phyloP scores from a whole-genome alignment of 2,329 filamentous ascomycete species.

The Trichophyton benhamiae region DNA sequence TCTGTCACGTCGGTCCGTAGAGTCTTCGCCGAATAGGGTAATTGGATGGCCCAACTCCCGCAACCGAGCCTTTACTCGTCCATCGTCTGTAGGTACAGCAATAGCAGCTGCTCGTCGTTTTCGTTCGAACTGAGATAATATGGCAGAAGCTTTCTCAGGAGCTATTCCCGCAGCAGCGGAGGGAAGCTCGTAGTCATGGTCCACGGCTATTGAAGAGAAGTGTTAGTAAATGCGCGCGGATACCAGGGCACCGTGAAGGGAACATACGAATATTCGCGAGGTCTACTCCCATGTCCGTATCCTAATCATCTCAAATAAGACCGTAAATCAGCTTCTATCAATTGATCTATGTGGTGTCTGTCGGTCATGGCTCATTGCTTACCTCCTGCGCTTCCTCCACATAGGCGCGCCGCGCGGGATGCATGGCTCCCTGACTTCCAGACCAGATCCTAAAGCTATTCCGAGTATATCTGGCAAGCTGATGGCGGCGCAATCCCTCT shows the following conservation, averaged over 20 bases:
- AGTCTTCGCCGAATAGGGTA: constrained; percentile 85
- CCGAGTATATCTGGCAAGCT: background rate
- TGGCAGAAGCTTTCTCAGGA: constrained; percentile 70
- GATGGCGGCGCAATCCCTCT: background rate
- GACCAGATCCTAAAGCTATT: background rate
- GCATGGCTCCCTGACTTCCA: constrained; percentile 41
- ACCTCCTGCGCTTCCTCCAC: constrained; percentile 74
- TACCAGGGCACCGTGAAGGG: background rate
- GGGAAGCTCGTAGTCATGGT: constrained; percentile 76
- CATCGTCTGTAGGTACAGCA: constrained; percentile 87
- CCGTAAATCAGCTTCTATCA: background rate
- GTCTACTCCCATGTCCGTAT: constrained; percentile 48
- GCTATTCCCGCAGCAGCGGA: constrained; percentile 52
- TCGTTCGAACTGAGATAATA: constrained; percentile 78
- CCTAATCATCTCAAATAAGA: constrained; percentile 26
- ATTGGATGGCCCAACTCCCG: constrained; percentile 85
- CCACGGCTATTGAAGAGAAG: constrained; percentile 40
- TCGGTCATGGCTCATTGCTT: constrained; percentile 24
- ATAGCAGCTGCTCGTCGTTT: constrained; percentile 81
- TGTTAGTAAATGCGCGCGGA: constrained; percentile 3
- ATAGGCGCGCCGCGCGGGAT: constrained; percentile 84
- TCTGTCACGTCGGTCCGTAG: constrained; percentile 72
- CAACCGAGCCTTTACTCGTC: constrained; percentile 64
- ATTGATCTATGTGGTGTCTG: background rate
- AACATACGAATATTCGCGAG: constrained; percentile 52